These are phyloP conservation scores for Barnettozyma sucrosica DNA, from an alignment of 805 yeast genomes.

Conservation along the genomic window DNA sequence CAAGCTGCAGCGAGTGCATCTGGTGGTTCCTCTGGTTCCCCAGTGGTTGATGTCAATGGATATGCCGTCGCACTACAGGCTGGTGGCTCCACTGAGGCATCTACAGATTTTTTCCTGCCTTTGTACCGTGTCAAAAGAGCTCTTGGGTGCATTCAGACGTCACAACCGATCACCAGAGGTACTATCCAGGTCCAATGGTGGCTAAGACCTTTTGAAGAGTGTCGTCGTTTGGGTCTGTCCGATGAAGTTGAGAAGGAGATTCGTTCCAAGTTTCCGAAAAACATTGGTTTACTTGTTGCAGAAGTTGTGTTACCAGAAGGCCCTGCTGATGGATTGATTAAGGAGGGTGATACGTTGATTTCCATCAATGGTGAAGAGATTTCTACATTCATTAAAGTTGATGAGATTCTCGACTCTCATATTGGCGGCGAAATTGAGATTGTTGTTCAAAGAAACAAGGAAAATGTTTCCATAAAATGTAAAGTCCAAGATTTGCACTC, in stretches of 20 bases:
- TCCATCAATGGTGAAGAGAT: slow-evolving; percentile 63
- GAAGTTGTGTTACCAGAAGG: slow-evolving; percentile 79
- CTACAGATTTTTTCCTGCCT: slow-evolving; percentile 90
- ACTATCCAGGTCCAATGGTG: slow-evolving; percentile 90
- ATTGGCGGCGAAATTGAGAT: slow-evolving; percentile 56
- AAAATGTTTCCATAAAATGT: slow-evolving; percentile 43
- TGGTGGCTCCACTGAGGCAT: slow-evolving; percentile 87
- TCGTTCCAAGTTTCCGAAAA: slow-evolving; percentile 61
- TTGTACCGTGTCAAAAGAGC: slow-evolving; percentile 81
- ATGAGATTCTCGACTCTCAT: slow-evolving; percentile 68
- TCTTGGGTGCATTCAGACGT: slow-evolving; percentile 59
- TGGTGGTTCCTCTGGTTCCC: slow-evolving; percentile 95
- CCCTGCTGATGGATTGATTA: slow-evolving; percentile 65
- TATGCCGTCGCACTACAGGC: slow-evolving; percentile 89
- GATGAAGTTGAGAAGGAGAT: slow-evolving; percentile 66
- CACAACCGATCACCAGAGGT: slow-evolving; percentile 69
- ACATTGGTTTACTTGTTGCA: slow-evolving; percentile 79
- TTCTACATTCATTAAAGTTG: slow-evolving; percentile 72
- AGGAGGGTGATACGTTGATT: slow-evolving; percentile 82
- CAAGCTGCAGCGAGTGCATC: slow-evolving; percentile 96
- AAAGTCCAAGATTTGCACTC: slow-evolving; percentile 69
- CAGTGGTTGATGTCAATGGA: slow-evolving; percentile 88
- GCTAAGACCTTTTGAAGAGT: slow-evolving; percentile 83
- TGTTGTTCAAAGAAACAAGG: slow-evolving; percentile 70
- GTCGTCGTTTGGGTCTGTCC: slow-evolving; percentile 79